Base-by-base conservation (phyloP, 2,329 filamentous ascomycete species). In the Pseudogymnoascus sp. region DNA sequence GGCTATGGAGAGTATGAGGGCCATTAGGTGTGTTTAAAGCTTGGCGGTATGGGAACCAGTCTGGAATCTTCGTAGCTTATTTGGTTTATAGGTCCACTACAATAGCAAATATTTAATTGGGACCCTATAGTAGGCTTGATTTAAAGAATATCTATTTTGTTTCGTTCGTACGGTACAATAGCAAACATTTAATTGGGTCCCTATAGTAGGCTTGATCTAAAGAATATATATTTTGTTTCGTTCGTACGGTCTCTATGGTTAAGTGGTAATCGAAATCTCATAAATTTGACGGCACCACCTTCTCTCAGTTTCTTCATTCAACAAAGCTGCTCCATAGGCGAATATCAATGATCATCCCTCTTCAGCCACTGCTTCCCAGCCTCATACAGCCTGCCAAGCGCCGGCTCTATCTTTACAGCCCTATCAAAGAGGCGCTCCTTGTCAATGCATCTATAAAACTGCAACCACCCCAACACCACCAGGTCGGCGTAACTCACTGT, bases 401-500 rank as follows among this genome's bases (percentile, higher is more conserved):
- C 62, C 14, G 65, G 63, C n/a, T 69, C 65, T n/a, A 72, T 69
- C 30, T 71, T 70, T 28, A 80, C 60, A 3, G 76, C 64, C 45
- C 74, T 71, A 39, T 76, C 67, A 66, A 75, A 81, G 2, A 75
- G 30, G 23, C 49, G 49, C 28, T 73, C 72, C n/a, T 74, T 70
- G 39, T 76, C 72, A 19, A 77, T 69, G 0, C 71, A 60, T 65
- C 72, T 75, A 6, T 76, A 64, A 62, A 80, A 82, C 4, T 80
- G 72, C 63, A 86, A 65, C 35, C 75, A 75, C 1, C 76, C 76
- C 0, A 79, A 79, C 68, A 84, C 80, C 2, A 84, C 75, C 62
- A 89, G 82, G 69, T 86, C 85, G 3, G 80, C 80, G 70, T 82
- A 88, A 38, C 77, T 78, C 3, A 79, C 74, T 64, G 42, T 38